These are phyloP conservation scores for Globisporangium paroecandrum DNA, from an alignment of 352 stramenopile genomes.

Conservation along the genomic window DNA sequence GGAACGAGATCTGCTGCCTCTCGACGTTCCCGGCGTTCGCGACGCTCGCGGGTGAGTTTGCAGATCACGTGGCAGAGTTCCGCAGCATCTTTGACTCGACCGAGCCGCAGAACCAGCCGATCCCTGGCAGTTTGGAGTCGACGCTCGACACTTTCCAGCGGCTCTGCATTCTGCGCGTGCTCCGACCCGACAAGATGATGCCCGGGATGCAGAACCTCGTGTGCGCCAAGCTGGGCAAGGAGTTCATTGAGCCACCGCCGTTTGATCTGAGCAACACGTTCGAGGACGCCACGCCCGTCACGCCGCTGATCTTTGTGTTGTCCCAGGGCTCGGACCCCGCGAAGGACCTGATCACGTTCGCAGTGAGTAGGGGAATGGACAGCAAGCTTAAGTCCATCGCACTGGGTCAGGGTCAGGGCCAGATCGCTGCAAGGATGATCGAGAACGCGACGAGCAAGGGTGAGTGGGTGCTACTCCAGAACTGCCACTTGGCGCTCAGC, in stretches of 20 bases:
- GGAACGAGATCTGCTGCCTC: constrained; percentile 73
- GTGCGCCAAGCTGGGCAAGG: constrained; percentile 70
- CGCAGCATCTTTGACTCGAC: constrained; percentile 78
- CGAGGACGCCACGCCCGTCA: constrained; percentile 84
- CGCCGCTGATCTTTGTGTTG: constrained; percentile 92
- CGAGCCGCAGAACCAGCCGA: constrained; percentile 71
- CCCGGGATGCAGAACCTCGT: constrained; percentile 90
- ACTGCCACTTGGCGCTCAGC: constrained; percentile 93
- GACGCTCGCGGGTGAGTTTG: constrained; percentile 46
- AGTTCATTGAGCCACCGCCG: constrained; percentile 90
- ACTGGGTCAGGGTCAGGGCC: constrained; percentile 90
- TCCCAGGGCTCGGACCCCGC: constrained; percentile 93
- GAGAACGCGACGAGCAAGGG: constrained; percentile 82
- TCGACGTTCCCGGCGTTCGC: constrained; percentile 68
- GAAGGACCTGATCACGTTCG: constrained; percentile 91
- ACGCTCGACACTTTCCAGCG: constrained; percentile 82
- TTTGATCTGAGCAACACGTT: constrained; percentile 91
- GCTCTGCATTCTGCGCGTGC: constrained; percentile 71
- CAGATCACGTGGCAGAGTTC: constrained; percentile 47
- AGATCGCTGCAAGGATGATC: constrained; percentile 89
- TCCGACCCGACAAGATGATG: constrained; percentile 83
- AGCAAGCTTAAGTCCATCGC: constrained; percentile 92
- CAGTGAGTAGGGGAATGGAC: constrained; percentile 79
- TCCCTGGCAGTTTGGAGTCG: constrained; percentile 54
- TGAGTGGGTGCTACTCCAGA: constrained; percentile 95